A percentile compares a stretch with the other conserved stretches of the same genome.
Conservation (phyloP, 768 basidiomycete species). For the Panaeolus papilionaceus region DNA sequence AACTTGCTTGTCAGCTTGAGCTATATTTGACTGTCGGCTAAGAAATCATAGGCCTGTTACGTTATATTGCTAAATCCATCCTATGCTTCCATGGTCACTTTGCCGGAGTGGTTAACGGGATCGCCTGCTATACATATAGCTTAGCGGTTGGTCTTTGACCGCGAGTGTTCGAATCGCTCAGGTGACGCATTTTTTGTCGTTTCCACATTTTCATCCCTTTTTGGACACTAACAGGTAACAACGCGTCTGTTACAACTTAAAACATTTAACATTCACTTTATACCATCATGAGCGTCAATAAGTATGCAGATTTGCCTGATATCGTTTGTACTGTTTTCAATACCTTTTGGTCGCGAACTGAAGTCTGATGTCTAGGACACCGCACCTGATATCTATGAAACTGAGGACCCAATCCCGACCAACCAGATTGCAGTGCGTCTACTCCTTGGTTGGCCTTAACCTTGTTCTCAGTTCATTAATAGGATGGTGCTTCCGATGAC, state of each 20-base stretch:
- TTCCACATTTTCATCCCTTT: slow-evolving; percentile 12
- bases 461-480: slow-evolving; percentile 19
- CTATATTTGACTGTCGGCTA: too few species aligned
- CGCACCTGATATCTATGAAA: slow-evolving; percentile 92
- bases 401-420: slow-evolving; percentile 74
- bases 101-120: slow-evolving; percentile 96
- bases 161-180: slow-evolving; percentile 57
- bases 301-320: slow-evolving; percentile 91
- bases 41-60: too few species aligned
- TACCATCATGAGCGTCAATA: slow-evolving; percentile 64
- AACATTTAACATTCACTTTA: neutral
- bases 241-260: neutral
- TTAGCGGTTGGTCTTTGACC: slow-evolving; percentile 53
- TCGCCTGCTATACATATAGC: slow-evolving; percentile 65
- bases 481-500: slow-evolving; percentile 75
- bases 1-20: too few species aligned
- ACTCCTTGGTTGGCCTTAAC: slow-evolving; percentile 10
- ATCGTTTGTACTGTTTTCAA: slow-evolving; percentile 62
- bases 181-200: slow-evolving; percentile 46
- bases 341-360: slow-evolving; percentile 18
- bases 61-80: too few species aligned
- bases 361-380: slow-evolving; percentile 65
- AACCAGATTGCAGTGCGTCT: slow-evolving; percentile 56
- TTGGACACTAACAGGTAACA: neutral
- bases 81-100: slow-evolving; percentile 60